Evolutionary conservation across 805 yeast genomes (phyloP).

Genomic region (Lachancea kluyveri): DNA sequence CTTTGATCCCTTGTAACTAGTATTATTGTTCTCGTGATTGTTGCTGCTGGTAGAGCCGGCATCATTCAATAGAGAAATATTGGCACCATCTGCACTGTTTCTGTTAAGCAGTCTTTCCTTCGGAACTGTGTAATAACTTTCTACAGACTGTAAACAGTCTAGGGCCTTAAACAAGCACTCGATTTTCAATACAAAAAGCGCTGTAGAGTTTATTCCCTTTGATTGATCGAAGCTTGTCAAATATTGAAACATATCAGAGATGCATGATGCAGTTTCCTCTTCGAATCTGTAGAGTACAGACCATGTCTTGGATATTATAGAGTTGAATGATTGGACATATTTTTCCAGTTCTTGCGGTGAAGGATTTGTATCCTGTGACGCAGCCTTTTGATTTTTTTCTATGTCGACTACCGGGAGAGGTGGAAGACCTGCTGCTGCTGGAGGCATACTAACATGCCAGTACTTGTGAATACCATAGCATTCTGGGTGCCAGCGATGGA

Average conservation of each 20-base stretch:
- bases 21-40: constrained; percentile 20
- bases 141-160: constrained; percentile 42
- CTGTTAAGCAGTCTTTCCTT: too few relatives aligned
- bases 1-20: constrained; percentile 8
- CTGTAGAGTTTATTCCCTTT: constrained; percentile 65
- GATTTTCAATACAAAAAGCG: constrained; percentile 62
- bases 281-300: constrained; percentile 80
- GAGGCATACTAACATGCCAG: constrained; percentile 82
- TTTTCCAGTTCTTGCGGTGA: constrained; percentile 43
- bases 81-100: too few relatives aligned
- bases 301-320: constrained; percentile 65
- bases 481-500: constrained; percentile 98
- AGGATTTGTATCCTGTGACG: constrained; percentile 31
- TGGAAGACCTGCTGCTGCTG: constrained; percentile 48
- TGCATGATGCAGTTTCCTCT: constrained; percentile 82
- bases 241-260: constrained; percentile 83
- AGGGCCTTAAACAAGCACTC: constrained; percentile 74
- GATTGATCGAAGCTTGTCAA: constrained; percentile 69
- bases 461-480: constrained; percentile 96
- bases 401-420: constrained; percentile 25
- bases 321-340: constrained; percentile 62
- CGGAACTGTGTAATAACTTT: too few relatives aligned
- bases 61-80: too few relatives aligned
- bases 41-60: too few relatives aligned
- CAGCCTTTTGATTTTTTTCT: constrained; percentile 17